phyloP scores from a whole-genome alignment of 2,329 filamentous ascomycete species.

The Fusarium tanahbumbuense region DNA sequence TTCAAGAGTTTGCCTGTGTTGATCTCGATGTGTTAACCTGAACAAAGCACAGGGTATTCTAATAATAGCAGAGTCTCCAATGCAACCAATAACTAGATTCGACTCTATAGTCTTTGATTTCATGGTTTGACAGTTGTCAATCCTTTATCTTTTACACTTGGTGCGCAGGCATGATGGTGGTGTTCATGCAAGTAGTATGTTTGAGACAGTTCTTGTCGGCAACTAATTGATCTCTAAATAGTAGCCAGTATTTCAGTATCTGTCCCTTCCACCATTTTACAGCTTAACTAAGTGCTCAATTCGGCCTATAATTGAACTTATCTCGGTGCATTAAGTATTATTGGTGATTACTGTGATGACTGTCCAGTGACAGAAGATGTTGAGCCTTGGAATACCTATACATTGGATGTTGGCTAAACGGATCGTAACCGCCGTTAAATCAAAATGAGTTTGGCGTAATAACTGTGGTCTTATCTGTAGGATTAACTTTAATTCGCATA shows the following conservation, averaged over 20 bases:
- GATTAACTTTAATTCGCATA: constrained; percentile 3
- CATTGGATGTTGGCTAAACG: not conserved
- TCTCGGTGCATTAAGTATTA: not conserved
- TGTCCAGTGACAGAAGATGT: not conserved
- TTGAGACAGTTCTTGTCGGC: constrained; percentile 18
- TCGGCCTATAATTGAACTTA: not conserved
- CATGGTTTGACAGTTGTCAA: not conserved
- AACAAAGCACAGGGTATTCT: not conserved
- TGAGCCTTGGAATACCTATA: no score
- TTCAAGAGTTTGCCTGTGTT: not conserved
- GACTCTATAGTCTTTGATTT: not conserved
- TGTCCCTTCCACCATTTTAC: not conserved
- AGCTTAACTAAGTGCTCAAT: not conserved
- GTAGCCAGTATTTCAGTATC: not conserved
- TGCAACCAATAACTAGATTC: not conserved
- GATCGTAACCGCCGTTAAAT: not conserved
- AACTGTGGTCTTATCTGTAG: not conserved
- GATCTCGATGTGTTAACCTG: not conserved
- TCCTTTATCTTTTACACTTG: not conserved
- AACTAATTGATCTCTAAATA: constrained; percentile 1
- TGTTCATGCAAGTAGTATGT: constrained; percentile 7
- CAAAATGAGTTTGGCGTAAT: not conserved
- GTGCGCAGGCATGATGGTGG: not conserved
- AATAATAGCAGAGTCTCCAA: not conserved
- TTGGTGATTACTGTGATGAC: not conserved